Base-by-base conservation (phyloP, 257 asterid species). In the Prunella vulgaris region DNA sequence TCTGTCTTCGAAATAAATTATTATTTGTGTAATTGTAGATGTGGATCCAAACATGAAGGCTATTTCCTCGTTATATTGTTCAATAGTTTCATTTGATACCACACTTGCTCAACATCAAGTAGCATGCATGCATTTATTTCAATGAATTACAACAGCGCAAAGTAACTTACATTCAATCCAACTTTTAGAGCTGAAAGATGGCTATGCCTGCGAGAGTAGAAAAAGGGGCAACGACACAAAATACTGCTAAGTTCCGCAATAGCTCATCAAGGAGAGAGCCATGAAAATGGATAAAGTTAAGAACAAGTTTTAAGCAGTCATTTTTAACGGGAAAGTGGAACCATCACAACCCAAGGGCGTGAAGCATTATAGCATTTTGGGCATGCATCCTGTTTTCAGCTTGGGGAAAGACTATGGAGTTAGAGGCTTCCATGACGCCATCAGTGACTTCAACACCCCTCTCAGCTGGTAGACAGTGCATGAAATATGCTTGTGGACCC, bases 351-450 rank as follows among this genome's bases (percentile, higher is more conserved):
- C 96, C 98, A 32, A 88, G 89, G 68, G 85, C 90, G 71, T 90
- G 97, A 74, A 93, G 96, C 97, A 93, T 90, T 44, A 93, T 76
- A 0, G 96, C 98, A 28, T 93, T 93, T 57, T 93, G 98, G 2
- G 97, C 97, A 51, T 90, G 96, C 97, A 93, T 82, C 57, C 97
- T 84, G 77, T 93, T 93, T 79, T 90, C 97, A 58, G 97, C 97
- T 70, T 93, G 97, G 22, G 89, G 86, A 52, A 88, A 93, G 60
- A 90, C 97, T 0, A 93, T 93, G 10, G 98, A 93, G 64, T 93
- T 82, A 10, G 89, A 76, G 52, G 95, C 95, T 86, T 93, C 99
- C 8, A 93, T 63, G 9, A 86, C 96, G 0, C 93, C 90, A 58
- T 93, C 83, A 14, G 91, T 87, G 53, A 84, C 92, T 78, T 93